Evolutionary conservation across 257 asterid species (phyloP).

Genomic region (Buddleja alternifolia): DNA sequence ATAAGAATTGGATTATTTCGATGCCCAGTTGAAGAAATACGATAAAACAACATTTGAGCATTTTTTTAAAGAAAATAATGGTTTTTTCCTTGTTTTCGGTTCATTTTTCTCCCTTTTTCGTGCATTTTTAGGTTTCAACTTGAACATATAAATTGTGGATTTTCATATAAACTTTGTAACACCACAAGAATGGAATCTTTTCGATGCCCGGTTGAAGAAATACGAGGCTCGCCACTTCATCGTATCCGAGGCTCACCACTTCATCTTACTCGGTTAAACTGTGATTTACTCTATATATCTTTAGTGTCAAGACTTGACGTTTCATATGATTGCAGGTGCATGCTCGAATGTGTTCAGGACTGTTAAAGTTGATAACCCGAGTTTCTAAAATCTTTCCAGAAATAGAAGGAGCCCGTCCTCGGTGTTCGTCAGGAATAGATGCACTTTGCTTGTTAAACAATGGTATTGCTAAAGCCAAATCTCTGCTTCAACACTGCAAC

Average conservation of each 20-base stretch:
- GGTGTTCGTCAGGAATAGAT: slow-evolving; percentile 80
- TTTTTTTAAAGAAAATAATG: too few species aligned
- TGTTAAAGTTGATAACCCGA: slow-evolving; percentile 44
- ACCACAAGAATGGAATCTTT: too few species aligned
- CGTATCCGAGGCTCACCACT: slow-evolving; percentile 4
- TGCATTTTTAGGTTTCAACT: too few species aligned
- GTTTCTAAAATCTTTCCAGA: slow-evolving; percentile 59
- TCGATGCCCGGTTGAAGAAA: too few species aligned
- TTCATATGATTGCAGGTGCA: slow-evolving; percentile 68
- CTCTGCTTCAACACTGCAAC: slow-evolving; percentile 63
- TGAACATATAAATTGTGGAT: too few species aligned
- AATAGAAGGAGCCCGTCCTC: slow-evolving; percentile 81
- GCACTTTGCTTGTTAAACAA: slow-evolving; percentile 69
- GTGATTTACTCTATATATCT: not conserved
- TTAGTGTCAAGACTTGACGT: slow-evolving; percentile 7
- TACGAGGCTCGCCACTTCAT: too few species aligned
- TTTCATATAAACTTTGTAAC: too few species aligned
- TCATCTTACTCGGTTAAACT: not conserved
- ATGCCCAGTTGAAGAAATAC: too few species aligned
- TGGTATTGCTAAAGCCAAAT: slow-evolving; percentile 67
- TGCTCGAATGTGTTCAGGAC: slow-evolving; percentile 66
- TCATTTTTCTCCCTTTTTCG: too few species aligned
- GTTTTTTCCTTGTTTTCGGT: too few species aligned
- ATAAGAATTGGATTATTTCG: too few species aligned
- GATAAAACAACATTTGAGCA: too few species aligned